Conservation (phyloP, 345 rosid species). For the Laguncularia racemosa region DNA sequence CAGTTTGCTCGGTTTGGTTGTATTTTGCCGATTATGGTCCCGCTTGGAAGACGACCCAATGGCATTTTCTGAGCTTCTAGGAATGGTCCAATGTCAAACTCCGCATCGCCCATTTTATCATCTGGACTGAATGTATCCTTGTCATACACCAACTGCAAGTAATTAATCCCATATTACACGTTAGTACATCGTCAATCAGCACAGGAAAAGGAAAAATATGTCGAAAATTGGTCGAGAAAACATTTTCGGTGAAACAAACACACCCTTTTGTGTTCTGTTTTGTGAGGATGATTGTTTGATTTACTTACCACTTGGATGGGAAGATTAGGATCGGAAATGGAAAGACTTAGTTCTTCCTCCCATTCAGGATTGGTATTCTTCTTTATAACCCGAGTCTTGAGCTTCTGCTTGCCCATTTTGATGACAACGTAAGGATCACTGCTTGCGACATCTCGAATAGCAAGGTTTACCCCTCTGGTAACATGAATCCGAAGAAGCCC, state of each 20-base stretch:
- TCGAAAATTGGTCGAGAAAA: too few relatives aligned
- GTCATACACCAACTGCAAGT: slow-evolving; percentile 56
- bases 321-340: slow-evolving; percentile 2
- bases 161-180: too few relatives aligned
- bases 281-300: too few relatives aligned
- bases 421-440: slow-evolving; percentile 12
- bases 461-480: slow-evolving; percentile 64
- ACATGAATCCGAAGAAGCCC: slow-evolving; percentile 69
- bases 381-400: slow-evolving; percentile 16
- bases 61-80: slow-evolving; percentile 40
- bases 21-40: slow-evolving; percentile 18
- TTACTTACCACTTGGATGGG: slow-evolving; percentile 15
- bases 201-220: too few relatives aligned
- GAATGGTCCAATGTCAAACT: slow-evolving; percentile 41
- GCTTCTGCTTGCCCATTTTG: slow-evolving; percentile 11
- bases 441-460: slow-evolving; percentile 50
- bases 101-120: slow-evolving; percentile 89
- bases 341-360: slow-evolving; percentile 12
- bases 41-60: slow-evolving; percentile 23
- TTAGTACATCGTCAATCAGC: too few relatives aligned
- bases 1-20: slow-evolving; percentile 24
- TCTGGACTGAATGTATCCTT: slow-evolving; percentile 52
- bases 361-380: slow-evolving; percentile 16
- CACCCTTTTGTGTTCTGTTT: too few relatives aligned
- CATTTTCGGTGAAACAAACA: too few relatives aligned